These are phyloP conservation scores for Hanseniaspora mollemarum DNA, from an alignment of 805 yeast species.

Conservation along the genomic window DNA sequence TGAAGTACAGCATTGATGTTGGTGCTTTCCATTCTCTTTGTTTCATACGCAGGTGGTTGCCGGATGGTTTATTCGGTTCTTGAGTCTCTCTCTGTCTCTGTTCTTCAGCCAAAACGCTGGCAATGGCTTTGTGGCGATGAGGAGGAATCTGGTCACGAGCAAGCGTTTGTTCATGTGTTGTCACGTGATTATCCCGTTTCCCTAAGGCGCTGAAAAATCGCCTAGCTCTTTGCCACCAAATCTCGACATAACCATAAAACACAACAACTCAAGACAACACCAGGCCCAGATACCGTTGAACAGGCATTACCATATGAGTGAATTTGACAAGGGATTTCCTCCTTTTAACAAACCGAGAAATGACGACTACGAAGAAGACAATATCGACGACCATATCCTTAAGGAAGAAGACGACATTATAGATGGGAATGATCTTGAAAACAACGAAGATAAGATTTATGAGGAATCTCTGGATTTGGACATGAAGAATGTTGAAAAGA, in stretches of 20 bases:
- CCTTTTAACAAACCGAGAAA: slow-evolving; percentile 12
- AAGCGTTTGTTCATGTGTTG: too few relatives aligned
- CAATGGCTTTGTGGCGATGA: too few relatives aligned
- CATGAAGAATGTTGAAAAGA: slow-evolving; percentile 47
- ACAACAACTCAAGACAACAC: too few relatives aligned
- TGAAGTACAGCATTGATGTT: slow-evolving; percentile 14
- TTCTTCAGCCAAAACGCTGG: too few relatives aligned
- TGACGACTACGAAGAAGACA: slow-evolving; percentile 17
- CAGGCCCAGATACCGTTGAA: too few relatives aligned
- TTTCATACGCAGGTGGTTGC: not conserved
- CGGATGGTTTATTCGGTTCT: too few relatives aligned
- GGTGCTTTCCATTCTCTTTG: slow-evolving; percentile 10
- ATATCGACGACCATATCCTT: slow-evolving; percentile 32
- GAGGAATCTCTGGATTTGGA: slow-evolving; percentile 74
- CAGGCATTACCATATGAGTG: slow-evolving; percentile 3
- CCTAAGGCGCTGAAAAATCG: too few relatives aligned
- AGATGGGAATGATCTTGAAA: slow-evolving; percentile 37
- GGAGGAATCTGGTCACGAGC: too few relatives aligned
- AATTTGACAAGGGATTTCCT: not conserved
- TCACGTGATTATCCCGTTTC: too few relatives aligned
- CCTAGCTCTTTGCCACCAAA: too few relatives aligned
- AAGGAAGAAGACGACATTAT: slow-evolving; percentile 36
- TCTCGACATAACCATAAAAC: too few relatives aligned
- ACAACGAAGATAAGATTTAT: slow-evolving; percentile 30
- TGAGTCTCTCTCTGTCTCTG: too few relatives aligned